Evolutionary conservation across 2,329 filamentous ascomycete species (phyloP), one percentile per base, ranked within the genome.

Genomic region (Aspergillus sojae): DNA sequence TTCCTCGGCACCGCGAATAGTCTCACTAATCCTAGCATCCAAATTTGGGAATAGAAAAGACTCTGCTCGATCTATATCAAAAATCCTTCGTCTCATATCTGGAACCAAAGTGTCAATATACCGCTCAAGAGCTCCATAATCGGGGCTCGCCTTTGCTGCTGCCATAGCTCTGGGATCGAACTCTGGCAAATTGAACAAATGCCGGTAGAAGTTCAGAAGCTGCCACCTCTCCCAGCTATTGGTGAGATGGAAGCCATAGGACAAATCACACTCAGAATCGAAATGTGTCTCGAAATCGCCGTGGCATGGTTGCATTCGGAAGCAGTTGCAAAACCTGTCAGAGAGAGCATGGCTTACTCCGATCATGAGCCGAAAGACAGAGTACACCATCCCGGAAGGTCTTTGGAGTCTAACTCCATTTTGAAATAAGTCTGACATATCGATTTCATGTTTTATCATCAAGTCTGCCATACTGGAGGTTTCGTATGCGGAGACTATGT

Each of bases 141-240:
- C n/a, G 9, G 21, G 43, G 43, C 43, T 45, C 6, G 23, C n/a
- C 43, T 23, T 45, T 21, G 43, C 43, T 45, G 43, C 43, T 4
- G 43, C 43, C 10, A 45, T 45, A 10, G 43, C 43, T 23, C 43
- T 7, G 9, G 43, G 9, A 45, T 45, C 43, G 19, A 45, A 45
- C 9, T n/a, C n/a, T 45, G 43, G n/a, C 5, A 45, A n/a, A 1
- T 23, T 45, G n/a, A 45, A 45, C 5, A 45, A 23, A n/a, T 23
- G n/a, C n/a, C n/a, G 19, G 43, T 45, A 45, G 43, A 45, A 45
- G 21, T 45, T 45, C n/a, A 45, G 43, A 45, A 45, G 43, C 43
- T 45, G 43, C 43, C 43, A 45, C 19, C 43, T 45, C 43, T 45
- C 43, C 43, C n/a, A 45, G 43, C 43, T 45, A 9, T 45, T 21